Percentiles rank a stretch among this genome's conserved stretches.
Evolutionary conservation across 2,329 filamentous ascomycete species (phyloP).

Genomic region (Neofusicoccum cordaticola): DNA sequence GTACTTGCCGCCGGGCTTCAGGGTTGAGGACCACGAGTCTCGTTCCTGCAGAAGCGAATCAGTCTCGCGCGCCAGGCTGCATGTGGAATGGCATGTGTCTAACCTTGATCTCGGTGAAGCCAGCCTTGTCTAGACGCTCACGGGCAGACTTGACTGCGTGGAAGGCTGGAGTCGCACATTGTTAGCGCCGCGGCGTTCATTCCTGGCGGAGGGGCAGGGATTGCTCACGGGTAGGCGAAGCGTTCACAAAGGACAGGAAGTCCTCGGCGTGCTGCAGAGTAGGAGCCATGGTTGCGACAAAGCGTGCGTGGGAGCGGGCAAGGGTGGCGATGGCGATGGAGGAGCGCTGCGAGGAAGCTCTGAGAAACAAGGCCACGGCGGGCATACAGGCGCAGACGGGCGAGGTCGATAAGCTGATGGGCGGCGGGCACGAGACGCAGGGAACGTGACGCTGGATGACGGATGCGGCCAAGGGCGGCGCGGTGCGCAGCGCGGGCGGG

Average conservation of each 20-base stretch:
- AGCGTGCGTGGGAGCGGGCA: constrained; percentile 18
- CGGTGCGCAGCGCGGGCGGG: constrained; percentile 6
- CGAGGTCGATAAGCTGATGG: constrained; percentile 2
- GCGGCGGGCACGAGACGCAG: constrained; percentile 5
- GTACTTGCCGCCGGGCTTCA: constrained; percentile 89
- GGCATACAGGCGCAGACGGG: not conserved
- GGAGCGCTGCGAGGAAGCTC: constrained; percentile 22
- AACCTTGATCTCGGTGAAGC: constrained; percentile 80
- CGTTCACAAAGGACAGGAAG: constrained; percentile 91
- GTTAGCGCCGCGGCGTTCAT: constrained; percentile 3
- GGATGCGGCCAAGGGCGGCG: constrained; percentile 9
- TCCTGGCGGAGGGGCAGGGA: not conserved
- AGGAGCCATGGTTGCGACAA: constrained; percentile 31
- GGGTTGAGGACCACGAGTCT: constrained; percentile 77
- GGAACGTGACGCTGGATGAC: constrained; percentile 12
- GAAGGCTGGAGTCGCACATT: constrained; percentile 63
- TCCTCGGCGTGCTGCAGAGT: constrained; percentile 61
- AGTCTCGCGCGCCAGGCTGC: not conserved
- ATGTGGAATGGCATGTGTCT: constrained; percentile 11
- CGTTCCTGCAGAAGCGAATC: constrained; percentile 59
- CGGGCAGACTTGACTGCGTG: constrained; percentile 84
- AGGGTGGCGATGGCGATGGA: not conserved
- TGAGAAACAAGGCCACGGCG: constrained; percentile 18
- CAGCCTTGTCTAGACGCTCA: constrained; percentile 72
- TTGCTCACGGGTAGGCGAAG: constrained; percentile 76